These are phyloP conservation scores for Onygenales sp. DNA, from an alignment of 2,329 filamentous ascomycete genomes.

Conservation along the genomic window DNA sequence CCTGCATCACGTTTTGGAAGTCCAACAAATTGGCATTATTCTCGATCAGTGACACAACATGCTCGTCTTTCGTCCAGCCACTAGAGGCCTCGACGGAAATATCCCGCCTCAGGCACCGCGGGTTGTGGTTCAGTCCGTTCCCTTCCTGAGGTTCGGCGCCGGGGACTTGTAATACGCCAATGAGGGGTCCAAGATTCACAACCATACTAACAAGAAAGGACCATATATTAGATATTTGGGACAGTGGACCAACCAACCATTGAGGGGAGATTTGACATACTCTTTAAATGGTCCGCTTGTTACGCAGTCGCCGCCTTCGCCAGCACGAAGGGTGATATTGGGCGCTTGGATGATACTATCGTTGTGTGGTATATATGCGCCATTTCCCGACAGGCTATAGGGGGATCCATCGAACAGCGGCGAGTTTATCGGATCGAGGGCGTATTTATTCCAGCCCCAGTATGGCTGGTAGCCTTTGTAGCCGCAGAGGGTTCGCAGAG, in stretches of 20 bases:
- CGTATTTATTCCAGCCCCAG: constrained; percentile 30
- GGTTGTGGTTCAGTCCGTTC: constrained; percentile 19
- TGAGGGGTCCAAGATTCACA: constrained; percentile 23
- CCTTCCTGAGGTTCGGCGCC: not conserved
- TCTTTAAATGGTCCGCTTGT: constrained; percentile 15
- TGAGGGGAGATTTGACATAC: not conserved
- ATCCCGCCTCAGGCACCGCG: constrained; percentile 27
- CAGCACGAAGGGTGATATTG: not conserved
- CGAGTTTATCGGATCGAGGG: constrained; percentile 19
- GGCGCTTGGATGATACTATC: not conserved
- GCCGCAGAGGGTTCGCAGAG: constrained; percentile 28
- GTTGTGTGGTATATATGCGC: constrained; percentile 2
- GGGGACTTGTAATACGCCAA: constrained; percentile 6
- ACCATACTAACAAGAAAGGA: constrained; percentile 20
- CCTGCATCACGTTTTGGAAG: not conserved
- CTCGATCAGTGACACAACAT: constrained; percentile 1
- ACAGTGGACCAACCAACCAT: not conserved
- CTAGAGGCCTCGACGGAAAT: constrained; percentile 19
- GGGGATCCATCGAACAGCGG: constrained; percentile 29
- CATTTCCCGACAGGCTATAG: constrained; percentile 27
- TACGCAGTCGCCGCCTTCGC: constrained; percentile 19
- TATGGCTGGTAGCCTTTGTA: constrained; percentile 37
- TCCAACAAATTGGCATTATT: not conserved
- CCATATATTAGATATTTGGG: not conserved
- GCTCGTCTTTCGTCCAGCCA: not conserved